Base-by-base conservation (phyloP, 768 basidiomycete genomes). In the Wakefieldia striispora region DNA sequence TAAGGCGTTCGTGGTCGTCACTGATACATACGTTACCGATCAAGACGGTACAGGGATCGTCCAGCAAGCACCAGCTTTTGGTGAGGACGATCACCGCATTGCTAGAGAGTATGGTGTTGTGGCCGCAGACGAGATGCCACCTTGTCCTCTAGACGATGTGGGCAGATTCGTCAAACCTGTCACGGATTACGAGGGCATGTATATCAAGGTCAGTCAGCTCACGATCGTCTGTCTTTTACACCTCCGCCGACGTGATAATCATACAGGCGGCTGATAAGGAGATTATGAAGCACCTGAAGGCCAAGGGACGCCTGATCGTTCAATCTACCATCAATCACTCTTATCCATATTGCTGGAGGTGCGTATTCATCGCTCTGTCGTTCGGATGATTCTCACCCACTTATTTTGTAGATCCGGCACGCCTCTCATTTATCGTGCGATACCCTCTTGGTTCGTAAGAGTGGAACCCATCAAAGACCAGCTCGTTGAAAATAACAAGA, bases 301-400 rank as follows among this genome's bases (percentile, higher is more conserved):
- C 82, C 40, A 89, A 88, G 59, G 91, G 91, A 11, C 81, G 91
- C 40, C 77, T 99, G 45, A 82, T 99, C 53, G 88, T 90, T 9
- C 91, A 95, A 63, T 84, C 86, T 3, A 92, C 87, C 19, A 58
- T 94, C 47, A 86, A 81, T 63, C 97, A 98, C 70, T 86, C 85
- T 55, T 98, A 99, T 64, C 97, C 97, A 11, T 97, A 85, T 78
- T 99, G 97, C 67, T 98, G 97, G 97, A 82, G 94, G 89, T 91
- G 52, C 29, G 64, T 59, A 17, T 34, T 39, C 6, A 43, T 11
- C 14, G 10, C 13, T 23, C 3, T 17, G 11, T 16, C 14, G 9
- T 21, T 42, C 24, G 1, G 20, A 36, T 6, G 17, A 11, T 17
- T 21, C 17, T 50, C 39, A 43, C 34, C 40, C 8, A 41, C 20